Evolutionary conservation across 2,329 filamentous ascomycete species (phyloP).

Genomic region (Sporothrix inflata): DNA sequence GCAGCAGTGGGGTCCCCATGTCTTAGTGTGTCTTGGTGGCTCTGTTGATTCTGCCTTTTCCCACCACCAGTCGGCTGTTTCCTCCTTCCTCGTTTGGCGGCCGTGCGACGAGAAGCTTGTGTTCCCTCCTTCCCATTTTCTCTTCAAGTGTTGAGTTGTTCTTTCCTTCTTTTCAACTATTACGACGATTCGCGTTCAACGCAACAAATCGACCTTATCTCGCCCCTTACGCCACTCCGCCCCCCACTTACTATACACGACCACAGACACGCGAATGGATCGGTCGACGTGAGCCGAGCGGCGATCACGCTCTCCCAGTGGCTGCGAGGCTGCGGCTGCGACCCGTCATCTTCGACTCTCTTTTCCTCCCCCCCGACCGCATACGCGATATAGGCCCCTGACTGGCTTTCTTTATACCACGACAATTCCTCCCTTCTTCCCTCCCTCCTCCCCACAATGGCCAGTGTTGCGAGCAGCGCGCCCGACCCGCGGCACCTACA

Average conservation of each 20-base stretch:
- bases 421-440: background rate
- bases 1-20: background rate
- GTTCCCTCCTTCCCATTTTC: background rate
- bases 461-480: constrained; percentile 45
- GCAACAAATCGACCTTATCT: background rate
- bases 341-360: constrained; percentile 2
- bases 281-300: background rate
- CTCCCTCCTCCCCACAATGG: constrained; percentile 12
- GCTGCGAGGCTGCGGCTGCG: constrained; percentile 3
- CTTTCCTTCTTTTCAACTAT: background rate
- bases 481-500: constrained; percentile 45
- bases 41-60: background rate
- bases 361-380: background rate
- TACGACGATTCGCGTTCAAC: background rate
- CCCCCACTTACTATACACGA: background rate
- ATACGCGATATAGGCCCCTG: background rate
- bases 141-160: background rate
- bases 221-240: background rate
- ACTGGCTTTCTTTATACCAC: no score
- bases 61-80: background rate
- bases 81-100: constrained; percentile 1
- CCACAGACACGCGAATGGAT: constrained; percentile 4
- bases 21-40: background rate
- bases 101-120: constrained; percentile 12
- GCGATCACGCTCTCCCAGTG: constrained; percentile 2